phyloP scores from a whole-genome alignment of 2,329 filamentous ascomycete genomes.

The Penicillium sp. region DNA sequence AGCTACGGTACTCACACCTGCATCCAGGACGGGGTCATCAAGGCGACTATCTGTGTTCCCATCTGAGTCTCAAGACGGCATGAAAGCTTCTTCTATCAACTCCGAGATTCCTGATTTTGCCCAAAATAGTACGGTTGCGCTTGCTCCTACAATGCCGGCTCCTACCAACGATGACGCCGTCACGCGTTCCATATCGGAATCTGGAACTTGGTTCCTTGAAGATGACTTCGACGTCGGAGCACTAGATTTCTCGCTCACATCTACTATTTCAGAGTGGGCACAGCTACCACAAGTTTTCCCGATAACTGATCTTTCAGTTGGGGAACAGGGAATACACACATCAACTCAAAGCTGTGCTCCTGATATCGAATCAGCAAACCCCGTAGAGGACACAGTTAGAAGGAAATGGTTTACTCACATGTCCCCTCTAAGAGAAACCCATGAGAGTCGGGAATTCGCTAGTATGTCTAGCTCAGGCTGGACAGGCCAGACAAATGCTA shows the following conservation, averaged over 20 bases:
- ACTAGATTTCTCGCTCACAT: conserved; percentile 22
- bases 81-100: not conserved
- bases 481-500: conserved; percentile 10
- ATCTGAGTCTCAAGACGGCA: not conserved
- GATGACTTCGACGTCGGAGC: conserved; percentile 22
- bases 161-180: not conserved
- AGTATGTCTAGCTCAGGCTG: not conserved
- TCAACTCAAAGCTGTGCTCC: not conserved
- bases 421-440: not conserved
- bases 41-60: not conserved
- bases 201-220: conserved; percentile 21
- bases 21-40: not conserved
- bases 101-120: not conserved
- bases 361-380: conserved; percentile 1
- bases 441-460: not conserved
- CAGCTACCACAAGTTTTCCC: conserved; percentile 12
- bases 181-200: conserved; percentile 3
- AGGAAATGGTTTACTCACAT: conserved; percentile 14
- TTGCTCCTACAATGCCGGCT: not conserved
- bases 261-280: conserved; percentile 25
- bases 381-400: conserved; percentile 4
- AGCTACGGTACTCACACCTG: not conserved
- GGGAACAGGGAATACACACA: not conserved
- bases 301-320: not conserved
- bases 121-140: not conserved